Percentiles rank a stretch among this genome's conserved stretches.
Evolutionary conservation across 1,284 basidiomycete species (phyloP).

Genomic region (Cryptococcus sp.): DNA sequence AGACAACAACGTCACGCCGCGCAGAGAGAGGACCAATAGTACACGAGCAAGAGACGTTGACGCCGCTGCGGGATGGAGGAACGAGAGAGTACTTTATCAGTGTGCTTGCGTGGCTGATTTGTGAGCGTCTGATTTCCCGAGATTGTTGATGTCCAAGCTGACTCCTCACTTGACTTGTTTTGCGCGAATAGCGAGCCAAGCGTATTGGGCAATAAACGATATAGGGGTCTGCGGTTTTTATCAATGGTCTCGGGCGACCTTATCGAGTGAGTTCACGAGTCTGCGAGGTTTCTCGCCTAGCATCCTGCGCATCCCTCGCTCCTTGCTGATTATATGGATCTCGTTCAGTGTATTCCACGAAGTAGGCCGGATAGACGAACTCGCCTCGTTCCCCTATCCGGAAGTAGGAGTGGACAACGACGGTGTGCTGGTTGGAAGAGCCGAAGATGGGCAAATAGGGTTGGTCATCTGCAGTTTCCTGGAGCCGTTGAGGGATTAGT

Average conservation of each 20-base stretch:
- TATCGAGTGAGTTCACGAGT: constrained; percentile 41
- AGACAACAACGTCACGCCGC: no score
- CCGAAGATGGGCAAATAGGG: constrained; percentile 45
- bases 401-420: constrained; percentile 53
- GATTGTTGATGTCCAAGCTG: no score
- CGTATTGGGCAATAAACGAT: constrained; percentile 33
- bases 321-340: background rate
- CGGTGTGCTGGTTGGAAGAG: constrained; percentile 48
- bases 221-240: constrained; percentile 47
- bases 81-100: constrained; percentile 44
- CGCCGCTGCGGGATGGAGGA: constrained; percentile 41
- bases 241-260: constrained; percentile 44
- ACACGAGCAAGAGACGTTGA: constrained; percentile 20
- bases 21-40: no score
- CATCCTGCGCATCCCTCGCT: background rate
- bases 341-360: constrained; percentile 48
- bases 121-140: constrained; percentile 21
- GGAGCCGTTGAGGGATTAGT: constrained; percentile 34
- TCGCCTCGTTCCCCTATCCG: constrained; percentile 49
- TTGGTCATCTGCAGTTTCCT: constrained; percentile 53
- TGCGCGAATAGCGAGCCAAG: constrained; percentile 27
- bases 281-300: background rate
- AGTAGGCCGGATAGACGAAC: constrained; percentile 52
- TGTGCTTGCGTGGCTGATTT: constrained; percentile 52
- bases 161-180: background rate